Evolutionary conservation across 768 basidiomycete species (phyloP).

Genomic region (Phaffia australis): DNA sequence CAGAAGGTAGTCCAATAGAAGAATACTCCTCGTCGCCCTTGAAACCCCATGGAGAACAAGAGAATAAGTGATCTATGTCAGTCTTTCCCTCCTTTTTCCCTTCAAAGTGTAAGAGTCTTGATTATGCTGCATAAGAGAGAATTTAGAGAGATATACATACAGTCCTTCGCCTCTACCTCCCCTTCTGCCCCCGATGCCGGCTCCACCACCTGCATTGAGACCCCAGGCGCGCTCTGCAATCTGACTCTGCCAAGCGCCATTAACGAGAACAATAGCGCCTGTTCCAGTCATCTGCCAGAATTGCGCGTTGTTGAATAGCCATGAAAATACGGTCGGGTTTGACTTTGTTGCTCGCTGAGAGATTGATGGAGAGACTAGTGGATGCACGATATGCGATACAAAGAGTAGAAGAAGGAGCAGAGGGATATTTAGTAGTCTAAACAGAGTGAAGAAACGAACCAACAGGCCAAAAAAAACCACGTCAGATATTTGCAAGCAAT

Average conservation of each 20-base stretch:
- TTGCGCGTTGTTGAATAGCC: conserved; percentile 30
- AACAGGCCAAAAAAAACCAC: background rate
- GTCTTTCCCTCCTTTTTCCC: background rate
- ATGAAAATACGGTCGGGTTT: conserved; percentile 33
- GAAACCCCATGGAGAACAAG: conserved; percentile 15
- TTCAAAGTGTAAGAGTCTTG: too few relatives aligned
- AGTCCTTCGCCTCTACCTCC: conserved; percentile 7
- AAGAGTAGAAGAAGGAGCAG: conserved; percentile 35
- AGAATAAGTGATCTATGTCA: conserved; percentile 26
- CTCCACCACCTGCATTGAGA: background rate
- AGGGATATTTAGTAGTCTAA: conserved; percentile 34
- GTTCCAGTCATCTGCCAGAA: conserved; percentile 9
- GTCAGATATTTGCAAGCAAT: background rate
- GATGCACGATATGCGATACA: conserved; percentile 33
- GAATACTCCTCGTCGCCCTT: conserved; percentile 24
- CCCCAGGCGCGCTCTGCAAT: conserved; percentile 21
- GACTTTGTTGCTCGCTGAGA: conserved; percentile 23
- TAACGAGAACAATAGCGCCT: conserved; percentile 18
- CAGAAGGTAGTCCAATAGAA: conserved; percentile 36
- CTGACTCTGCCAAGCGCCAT: conserved; percentile 14
- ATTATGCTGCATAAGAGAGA: conserved; percentile 8
- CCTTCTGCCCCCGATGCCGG: conserved; percentile 1
- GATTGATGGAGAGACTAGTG: conserved; percentile 28
- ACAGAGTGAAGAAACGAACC: background rate
- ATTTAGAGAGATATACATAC: conserved; percentile 26